Conservation (phyloP, 2,329 filamentous ascomycete species). For the Parastagonospora avenae region DNA sequence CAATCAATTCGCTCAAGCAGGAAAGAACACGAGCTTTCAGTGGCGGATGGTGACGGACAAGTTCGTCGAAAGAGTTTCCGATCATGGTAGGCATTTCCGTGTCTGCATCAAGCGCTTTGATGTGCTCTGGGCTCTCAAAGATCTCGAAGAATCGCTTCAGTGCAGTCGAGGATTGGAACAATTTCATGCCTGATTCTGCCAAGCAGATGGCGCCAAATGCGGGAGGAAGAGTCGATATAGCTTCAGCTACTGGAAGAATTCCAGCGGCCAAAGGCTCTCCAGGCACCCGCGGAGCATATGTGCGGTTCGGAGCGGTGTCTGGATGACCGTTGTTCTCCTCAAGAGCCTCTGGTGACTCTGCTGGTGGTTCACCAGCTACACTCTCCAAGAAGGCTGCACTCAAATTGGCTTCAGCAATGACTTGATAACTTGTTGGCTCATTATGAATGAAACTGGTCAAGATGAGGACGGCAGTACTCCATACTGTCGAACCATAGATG, state of each 20-base stretch:
- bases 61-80: constrained; percentile 87
- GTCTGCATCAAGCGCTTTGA: constrained; percentile 81
- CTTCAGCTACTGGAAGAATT: constrained; percentile 85
- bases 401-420: constrained; percentile 91
- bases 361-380: constrained; percentile 60
- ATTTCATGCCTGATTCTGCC: constrained; percentile 82
- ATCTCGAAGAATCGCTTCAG: constrained; percentile 90
- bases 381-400: constrained; percentile 85
- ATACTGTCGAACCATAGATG: constrained; percentile 88
- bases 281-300: constrained; percentile 30
- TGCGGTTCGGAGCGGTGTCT: constrained; percentile 13
- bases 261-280: constrained; percentile 62
- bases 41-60: constrained; percentile 88
- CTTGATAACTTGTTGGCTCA: constrained; percentile 94
- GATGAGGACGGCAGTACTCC: constrained; percentile 92
- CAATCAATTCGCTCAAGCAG: constrained; percentile 87
- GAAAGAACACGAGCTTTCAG: constrained; percentile 80
- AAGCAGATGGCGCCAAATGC: constrained; percentile 94
- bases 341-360: constrained; percentile 21
- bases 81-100: constrained; percentile 73
- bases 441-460: constrained; percentile 98
- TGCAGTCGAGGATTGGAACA: constrained; percentile 82
- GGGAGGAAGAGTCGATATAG: constrained; percentile 82
- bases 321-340: constrained; percentile 16
- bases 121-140: constrained; percentile 91